Evolutionary conservation across 257 asterid species (phyloP).

Genomic region (Fraxinus cuspidata): DNA sequence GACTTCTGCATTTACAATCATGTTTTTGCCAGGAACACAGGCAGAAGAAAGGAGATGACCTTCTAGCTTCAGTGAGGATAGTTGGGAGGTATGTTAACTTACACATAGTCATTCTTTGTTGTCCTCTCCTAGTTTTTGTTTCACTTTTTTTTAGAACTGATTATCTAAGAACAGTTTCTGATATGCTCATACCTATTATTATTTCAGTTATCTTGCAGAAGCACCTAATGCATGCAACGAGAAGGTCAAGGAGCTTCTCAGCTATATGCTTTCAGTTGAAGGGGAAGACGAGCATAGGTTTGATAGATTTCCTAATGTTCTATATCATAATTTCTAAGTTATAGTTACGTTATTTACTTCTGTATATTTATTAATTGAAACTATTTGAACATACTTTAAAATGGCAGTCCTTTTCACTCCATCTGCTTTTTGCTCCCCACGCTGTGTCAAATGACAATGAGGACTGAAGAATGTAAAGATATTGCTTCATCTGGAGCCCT

Average conservation of each 20-base stretch:
- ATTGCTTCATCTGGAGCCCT: constrained; percentile 66
- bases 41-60: constrained; percentile 82
- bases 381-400: constrained; percentile 20
- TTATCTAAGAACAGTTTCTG: constrained; percentile 14
- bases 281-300: constrained; percentile 73
- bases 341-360: constrained; percentile 4
- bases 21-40: constrained; percentile 69
- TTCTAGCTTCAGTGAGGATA: constrained; percentile 83
- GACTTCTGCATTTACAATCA: constrained; percentile 20
- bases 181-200: constrained; percentile 27
- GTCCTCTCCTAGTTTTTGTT: neutral
- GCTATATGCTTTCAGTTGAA: constrained; percentile 76
- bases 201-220: constrained; percentile 86
- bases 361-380: constrained; percentile 25
- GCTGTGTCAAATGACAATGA: constrained; percentile 86
- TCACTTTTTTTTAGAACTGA: constrained; percentile 21
- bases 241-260: constrained; percentile 67
- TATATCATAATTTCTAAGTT: neutral
- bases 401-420: constrained; percentile 61
- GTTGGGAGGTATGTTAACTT: constrained; percentile 63
- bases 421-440: constrained; percentile 83
- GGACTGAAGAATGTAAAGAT: constrained; percentile 58
- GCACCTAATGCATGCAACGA: constrained; percentile 76
- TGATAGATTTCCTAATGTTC: constrained; percentile 26
- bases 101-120: constrained; percentile 13